Percentiles rank a stretch among this genome's conserved stretches.
phyloP scores from a whole-genome alignment of 2,329 filamentous ascomycete genomes.

The Hymenoscyphus salicellus region DNA sequence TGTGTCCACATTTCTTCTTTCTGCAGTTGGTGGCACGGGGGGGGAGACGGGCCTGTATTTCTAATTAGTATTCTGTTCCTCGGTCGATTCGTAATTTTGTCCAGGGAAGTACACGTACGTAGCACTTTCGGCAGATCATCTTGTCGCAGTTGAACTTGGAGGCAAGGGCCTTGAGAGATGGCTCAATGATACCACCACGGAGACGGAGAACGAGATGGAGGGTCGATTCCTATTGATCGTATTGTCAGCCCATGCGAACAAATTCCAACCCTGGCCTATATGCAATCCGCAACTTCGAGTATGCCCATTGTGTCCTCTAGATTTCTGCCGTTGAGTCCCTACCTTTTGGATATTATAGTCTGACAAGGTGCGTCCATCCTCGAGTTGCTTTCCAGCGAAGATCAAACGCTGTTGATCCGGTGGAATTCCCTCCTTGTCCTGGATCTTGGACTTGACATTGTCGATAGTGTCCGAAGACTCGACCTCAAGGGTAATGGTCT shows the following conservation, averaged over 20 bases:
- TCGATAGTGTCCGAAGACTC: slow-evolving; percentile 99
- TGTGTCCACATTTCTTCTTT: slow-evolving; percentile 99
- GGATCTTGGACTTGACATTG: slow-evolving; percentile 99
- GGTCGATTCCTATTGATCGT: slow-evolving; percentile 74
- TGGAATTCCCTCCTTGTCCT: slow-evolving; percentile 99
- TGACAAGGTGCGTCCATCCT: slow-evolving; percentile 93
- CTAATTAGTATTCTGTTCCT: slow-evolving; percentile 25
- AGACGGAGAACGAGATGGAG: slow-evolving; percentile 98
- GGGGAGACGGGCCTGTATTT: slow-evolving; percentile 70
- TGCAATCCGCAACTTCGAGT: not conserved
- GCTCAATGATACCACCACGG: slow-evolving; percentile 98
- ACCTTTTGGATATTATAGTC: slow-evolving; percentile 99
- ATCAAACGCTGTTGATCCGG: slow-evolving; percentile 98
- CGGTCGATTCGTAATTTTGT: not conserved
- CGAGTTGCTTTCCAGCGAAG: slow-evolving; percentile 98
- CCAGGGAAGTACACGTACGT: slow-evolving; percentile 65
- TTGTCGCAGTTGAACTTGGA: slow-evolving; percentile 99
- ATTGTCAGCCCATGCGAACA: slow-evolving; percentile 20
- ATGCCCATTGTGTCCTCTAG: not conserved
- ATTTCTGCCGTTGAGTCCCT: slow-evolving; percentile 39
- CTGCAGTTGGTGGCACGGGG: slow-evolving; percentile 99
- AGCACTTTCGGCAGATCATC: slow-evolving; percentile 99
- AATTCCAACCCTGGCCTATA: not conserved
- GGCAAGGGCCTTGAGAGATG: slow-evolving; percentile 95
- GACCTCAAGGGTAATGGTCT: slow-evolving; percentile 99